Conservation (phyloP, 768 basidiomycete genomes). For the Trametes cingulata region DNA sequence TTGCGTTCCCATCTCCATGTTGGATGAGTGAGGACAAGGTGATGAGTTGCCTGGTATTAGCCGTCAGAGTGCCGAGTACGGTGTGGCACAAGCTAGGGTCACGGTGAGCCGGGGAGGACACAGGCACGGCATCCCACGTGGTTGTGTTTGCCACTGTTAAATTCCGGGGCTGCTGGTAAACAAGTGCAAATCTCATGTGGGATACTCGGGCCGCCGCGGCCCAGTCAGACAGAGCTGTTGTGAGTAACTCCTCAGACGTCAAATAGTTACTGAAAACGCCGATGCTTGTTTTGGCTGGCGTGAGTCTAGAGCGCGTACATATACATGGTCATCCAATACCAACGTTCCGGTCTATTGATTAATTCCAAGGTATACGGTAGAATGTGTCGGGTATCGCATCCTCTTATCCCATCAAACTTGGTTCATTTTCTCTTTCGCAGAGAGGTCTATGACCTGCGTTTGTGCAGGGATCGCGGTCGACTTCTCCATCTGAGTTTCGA, state of each 20-base stretch:
- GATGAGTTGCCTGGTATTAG: constrained; percentile 2
- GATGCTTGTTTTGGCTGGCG: too few species aligned
- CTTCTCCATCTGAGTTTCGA: not conserved
- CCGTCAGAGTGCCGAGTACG: not conserved
- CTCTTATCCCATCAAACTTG: not conserved
- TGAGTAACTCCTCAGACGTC: not conserved
- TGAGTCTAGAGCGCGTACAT: too few species aligned
- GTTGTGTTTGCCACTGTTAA: constrained; percentile 16
- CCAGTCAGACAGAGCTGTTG: too few species aligned
- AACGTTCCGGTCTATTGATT: too few species aligned
- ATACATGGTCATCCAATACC: too few species aligned
- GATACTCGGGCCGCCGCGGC: too few species aligned
- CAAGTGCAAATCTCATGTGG: constrained; percentile 7
- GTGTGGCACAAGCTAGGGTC: not conserved
- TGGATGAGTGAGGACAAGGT: not conserved
- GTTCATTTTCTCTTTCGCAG: constrained; percentile 1
- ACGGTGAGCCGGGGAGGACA: not conserved
- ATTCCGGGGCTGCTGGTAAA: constrained; percentile 9
- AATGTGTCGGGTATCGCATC: too few species aligned
- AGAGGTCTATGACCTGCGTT: not conserved
- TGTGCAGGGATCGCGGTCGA: not conserved
- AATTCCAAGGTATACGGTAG: too few species aligned
- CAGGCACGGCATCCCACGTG: not conserved
- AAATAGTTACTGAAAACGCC: not conserved
- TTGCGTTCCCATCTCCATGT: constrained; percentile 65